Base-by-base conservation (phyloP, 176 grass and related monocot species). In the Carex pumila region DNA sequence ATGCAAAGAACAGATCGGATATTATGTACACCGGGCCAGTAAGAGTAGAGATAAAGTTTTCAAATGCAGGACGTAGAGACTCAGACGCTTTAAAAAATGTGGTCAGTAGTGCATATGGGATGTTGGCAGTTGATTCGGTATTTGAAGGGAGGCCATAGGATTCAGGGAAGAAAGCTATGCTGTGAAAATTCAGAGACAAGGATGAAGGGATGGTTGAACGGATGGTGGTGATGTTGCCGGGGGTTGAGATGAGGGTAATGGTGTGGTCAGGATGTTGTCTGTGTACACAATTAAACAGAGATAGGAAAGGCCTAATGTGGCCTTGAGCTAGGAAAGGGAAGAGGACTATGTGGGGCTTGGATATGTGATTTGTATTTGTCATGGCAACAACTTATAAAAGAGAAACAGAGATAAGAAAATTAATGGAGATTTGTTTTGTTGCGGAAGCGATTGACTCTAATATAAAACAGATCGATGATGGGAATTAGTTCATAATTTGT, bases 1-100 rank as follows among this genome's bases (percentile, higher is more conserved):
- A 92, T 50, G 85, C 49, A 6, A 92, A 68, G 79, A 92, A 92
- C 17, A 12, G 1, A 76, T 92, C 88, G 31, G 85, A 57, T 61
- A 92, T 49, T 41, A 92, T 61, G 80, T 47, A 84, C 68, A 87
- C 21, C n/a, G 32, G 34, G 12, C 47, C 37, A 11, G 39, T 6
- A 11, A 88, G 54, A 12, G 54, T 21, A 2, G 69, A 56, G 37
- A 91, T 19, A 65, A 84, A 83, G 21, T 65, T 67, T 31, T 90
- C 85, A 68, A 92, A 92, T 71, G 83, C 85, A 17, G 86, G 80
- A 2, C 43, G 73, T 17, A 90, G 86, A 32, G 86, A 61, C 49
- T 81, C 66, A 8, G 71, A 84, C 11, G 86, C 91, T 52, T 85
- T 47, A 34, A 84, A 85, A 39, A 88, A 65, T 0, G 2, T 81